Base-by-base conservation (phyloP, 2,329 filamentous ascomycete genomes). In the Chaetomiaceae sp. region DNA sequence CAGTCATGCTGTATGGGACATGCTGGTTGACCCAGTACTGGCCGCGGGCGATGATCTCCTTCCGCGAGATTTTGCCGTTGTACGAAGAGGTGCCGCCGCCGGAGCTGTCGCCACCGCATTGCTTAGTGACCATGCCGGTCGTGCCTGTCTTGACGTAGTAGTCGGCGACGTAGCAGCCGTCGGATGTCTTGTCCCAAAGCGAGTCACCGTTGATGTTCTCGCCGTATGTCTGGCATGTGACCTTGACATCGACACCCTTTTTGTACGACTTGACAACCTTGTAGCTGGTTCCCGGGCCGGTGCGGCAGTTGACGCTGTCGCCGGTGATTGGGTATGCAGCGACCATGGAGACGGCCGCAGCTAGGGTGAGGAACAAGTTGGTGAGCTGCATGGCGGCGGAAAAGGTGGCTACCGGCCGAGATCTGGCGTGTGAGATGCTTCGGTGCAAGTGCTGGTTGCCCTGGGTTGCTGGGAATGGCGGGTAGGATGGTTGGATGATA, bases 251-350 rank as follows among this genome's bases (percentile, higher is more conserved):
- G 9, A 34, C 23, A 34, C 56, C 56, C 42, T 51, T 51, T 5
- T 33, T n/a, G 49, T 58, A 58, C 9, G 23, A 23, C 36, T 48
- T 50, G 25, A 41, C 46, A 23, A 55, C 27, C 7, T 20, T 16
- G 49, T 48, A 48, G 37, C 33, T 53, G 40, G 56, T 58, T 23
- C 51, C 49, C 1, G 56, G 56, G 21, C 53, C 56, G 4, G 45
- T 34, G 30, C 56, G 56, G 53, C 56, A 58, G 56, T 55, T 53
- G 41, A 58, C 37, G 18, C 9, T 30, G 43, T 51, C 32, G 40
- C 18, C n/a, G 13, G 37, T 48, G 53, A 55, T 40, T 9, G 53
- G 48, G 46, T 58, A 58, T 21, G 56, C 54, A 13, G n/a, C 13
- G 18, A 21, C 36, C 18, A 20, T 8, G 27, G 47, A 25, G 29